These are phyloP conservation scores for Macrolepiota albuminosa DNA, from an alignment of 768 basidiomycete species.

Conservation along the genomic window DNA sequence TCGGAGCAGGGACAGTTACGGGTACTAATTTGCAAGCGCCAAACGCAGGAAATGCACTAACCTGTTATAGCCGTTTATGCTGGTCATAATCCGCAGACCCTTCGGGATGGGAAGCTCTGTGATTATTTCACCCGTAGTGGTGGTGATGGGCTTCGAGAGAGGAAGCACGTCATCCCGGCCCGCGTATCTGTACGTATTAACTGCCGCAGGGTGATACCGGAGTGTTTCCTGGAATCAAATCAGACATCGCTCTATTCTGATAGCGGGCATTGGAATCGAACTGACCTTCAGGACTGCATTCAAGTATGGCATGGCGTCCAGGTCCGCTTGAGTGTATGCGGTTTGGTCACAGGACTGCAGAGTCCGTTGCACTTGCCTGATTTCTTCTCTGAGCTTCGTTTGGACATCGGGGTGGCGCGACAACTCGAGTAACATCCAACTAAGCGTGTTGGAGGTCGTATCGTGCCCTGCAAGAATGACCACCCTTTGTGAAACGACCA, in stretches of 20 bases:
- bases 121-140: constrained; percentile 38
- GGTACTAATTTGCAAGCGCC: neutral
- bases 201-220: constrained; percentile 37
- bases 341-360: constrained; percentile 32
- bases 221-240: constrained; percentile 34
- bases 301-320: constrained; percentile 47
- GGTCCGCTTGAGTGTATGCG: constrained; percentile 35
- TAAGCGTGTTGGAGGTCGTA: constrained; percentile 52
- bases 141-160: constrained; percentile 46
- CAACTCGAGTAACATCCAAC: constrained; percentile 62
- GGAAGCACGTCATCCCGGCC: constrained; percentile 53
- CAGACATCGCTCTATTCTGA: neutral
- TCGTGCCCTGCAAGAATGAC: constrained; percentile 54
- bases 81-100: constrained; percentile 44
- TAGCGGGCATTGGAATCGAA: neutral
- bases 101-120: constrained; percentile 46
- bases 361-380: constrained; percentile 33
- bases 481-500: constrained; percentile 39
- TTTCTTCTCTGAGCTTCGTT: constrained; percentile 55
- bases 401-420: constrained; percentile 56
- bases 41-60: constrained; percentile 12
- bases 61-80: constrained; percentile 53
- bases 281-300: constrained; percentile 41
- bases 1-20: neutral
- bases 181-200: constrained; percentile 33